phyloP scores from a whole-genome alignment of 768 basidiomycete genomes.

The Pilatotrama ljubarskyi region DNA sequence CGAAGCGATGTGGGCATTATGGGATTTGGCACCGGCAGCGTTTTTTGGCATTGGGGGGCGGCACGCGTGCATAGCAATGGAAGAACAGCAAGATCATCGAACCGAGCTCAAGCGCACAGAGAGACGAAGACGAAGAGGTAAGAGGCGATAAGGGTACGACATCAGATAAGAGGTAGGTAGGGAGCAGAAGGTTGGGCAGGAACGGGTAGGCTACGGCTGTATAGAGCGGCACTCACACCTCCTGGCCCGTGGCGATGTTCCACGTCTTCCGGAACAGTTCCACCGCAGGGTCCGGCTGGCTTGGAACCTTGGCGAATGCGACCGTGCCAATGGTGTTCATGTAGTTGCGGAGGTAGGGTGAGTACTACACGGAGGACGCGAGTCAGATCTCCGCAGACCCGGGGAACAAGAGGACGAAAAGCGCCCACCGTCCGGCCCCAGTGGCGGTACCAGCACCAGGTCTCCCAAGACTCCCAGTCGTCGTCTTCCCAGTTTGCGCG shows the following conservation, averaged over 20 bases:
- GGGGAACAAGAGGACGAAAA: neutral
- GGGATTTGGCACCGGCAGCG: neutral
- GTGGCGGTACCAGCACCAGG: constrained; percentile 90
- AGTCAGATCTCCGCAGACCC: neutral
- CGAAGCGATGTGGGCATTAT: neutral
- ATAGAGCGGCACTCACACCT: constrained; percentile 29
- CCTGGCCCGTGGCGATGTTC: constrained; percentile 69
- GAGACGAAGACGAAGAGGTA: neutral
- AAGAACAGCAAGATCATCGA: constrained; percentile 2
- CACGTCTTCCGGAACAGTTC: constrained; percentile 65
- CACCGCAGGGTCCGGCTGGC: constrained; percentile 54
- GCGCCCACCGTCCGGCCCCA: constrained; percentile 78
- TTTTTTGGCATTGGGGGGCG: neutral
- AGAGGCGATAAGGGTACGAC: neutral
- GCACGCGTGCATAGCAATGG: neutral
- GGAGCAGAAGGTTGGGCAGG: neutral
- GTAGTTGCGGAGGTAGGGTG: constrained; percentile 77
- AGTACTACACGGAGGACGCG: constrained; percentile 50
- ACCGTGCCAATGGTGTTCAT: constrained; percentile 67
- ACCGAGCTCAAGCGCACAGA: constrained; percentile 2
- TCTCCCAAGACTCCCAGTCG: constrained; percentile 85
- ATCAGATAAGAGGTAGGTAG: neutral
- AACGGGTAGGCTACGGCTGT: neutral
- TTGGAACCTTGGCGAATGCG: constrained; percentile 65
- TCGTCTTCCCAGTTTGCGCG: constrained; percentile 68